These are phyloP conservation scores for Clonostachys byssicola DNA, from an alignment of 2,329 filamentous ascomycete genomes.

Conservation along the genomic window DNA sequence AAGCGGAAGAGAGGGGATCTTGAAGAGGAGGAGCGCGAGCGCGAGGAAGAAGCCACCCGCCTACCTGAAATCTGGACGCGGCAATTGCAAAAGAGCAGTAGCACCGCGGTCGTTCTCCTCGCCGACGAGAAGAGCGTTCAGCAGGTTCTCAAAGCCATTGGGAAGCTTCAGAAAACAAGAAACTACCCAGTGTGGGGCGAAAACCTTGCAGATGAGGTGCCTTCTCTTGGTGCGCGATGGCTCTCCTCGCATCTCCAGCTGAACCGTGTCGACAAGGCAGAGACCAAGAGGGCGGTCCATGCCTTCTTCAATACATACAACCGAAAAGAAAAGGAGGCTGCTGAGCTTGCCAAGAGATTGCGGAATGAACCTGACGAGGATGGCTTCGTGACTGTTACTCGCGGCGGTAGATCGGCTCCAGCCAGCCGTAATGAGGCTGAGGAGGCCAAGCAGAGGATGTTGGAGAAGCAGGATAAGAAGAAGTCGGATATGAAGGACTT, in stretches of 20 bases:
- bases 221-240: slow-evolving; percentile 53
- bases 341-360: slow-evolving; percentile 56
- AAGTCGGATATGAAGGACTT: slow-evolving; percentile 66
- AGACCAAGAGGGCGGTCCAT: slow-evolving; percentile 73
- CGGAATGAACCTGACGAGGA: slow-evolving; percentile 87
- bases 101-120: slow-evolving; percentile 76
- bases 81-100: slow-evolving; percentile 66
- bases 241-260: slow-evolving; percentile 65
- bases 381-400: slow-evolving; percentile 88
- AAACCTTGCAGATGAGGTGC: slow-evolving; percentile 49
- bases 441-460: slow-evolving; percentile 52
- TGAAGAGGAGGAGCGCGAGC: slow-evolving; percentile 50
- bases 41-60: slow-evolving; percentile 50
- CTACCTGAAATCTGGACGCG: slow-evolving; percentile 74
- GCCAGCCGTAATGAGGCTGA: slow-evolving; percentile 70
- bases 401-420: slow-evolving; percentile 71
- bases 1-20: slow-evolving; percentile 38
- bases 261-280: slow-evolving; percentile 62
- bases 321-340: slow-evolving; percentile 62
- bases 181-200: slow-evolving; percentile 66
- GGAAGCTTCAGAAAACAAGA: slow-evolving; percentile 55
- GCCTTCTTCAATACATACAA: slow-evolving; percentile 83
- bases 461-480: slow-evolving; percentile 60
- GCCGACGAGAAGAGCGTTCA: slow-evolving; percentile 79
- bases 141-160: slow-evolving; percentile 69